Base-by-base conservation (phyloP, 2,329 filamentous ascomycete genomes). In the Plenodomus tracheiphilus region DNA sequence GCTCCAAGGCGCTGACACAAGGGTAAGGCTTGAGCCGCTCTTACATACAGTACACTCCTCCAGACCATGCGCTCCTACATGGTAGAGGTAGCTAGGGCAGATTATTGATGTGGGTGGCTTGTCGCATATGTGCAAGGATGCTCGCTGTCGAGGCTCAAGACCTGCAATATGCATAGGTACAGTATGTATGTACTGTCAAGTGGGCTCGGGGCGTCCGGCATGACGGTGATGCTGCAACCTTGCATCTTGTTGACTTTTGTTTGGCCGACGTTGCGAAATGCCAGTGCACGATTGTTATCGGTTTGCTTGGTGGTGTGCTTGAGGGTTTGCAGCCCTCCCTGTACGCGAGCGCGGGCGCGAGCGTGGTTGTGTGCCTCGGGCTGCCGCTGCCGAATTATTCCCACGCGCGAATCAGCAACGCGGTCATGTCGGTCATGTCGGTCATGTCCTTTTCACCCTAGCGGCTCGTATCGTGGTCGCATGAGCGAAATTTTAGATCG, bases 401-500 rank as follows among this genome's bases (percentile, higher is more conserved):
- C 43, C 43, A 42, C 39, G 36, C n/a, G 18, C 43, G 25, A 41
- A 46, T 46, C 30, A 18, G n/a, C n/a, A 39, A 17, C 17, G 30
- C 22, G 3, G 16, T 34, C 34, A n/a, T 15, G 32, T 17, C 32
- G 5, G 5, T 25, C 17, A 19, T 18, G n/a, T 44, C 28, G 6
- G 22, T 25, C 5, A 25, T 25, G 22, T 46, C 35, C 39, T 42
- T 41, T 43, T 28, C 28, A 38, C 18, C 36, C 40, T 38, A 39
- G 32, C 28, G 25, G 35, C 18, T 47, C 13, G 32, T 32, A 34
- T 20, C 17, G 7, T 43, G 51, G 35, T 28, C 39, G 39, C 43
- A 39, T 51, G 41, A 34, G 47, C 44, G 51, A 46, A 37, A 25
- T 43, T 40, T 39, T 21, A 30, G 47, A 38, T 44, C 35, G 36